Evolutionary conservation across 768 basidiomycete genomes (phyloP), one percentile per base, ranked within the genome.

Genomic region (Tricholoma flavovirens): DNA sequence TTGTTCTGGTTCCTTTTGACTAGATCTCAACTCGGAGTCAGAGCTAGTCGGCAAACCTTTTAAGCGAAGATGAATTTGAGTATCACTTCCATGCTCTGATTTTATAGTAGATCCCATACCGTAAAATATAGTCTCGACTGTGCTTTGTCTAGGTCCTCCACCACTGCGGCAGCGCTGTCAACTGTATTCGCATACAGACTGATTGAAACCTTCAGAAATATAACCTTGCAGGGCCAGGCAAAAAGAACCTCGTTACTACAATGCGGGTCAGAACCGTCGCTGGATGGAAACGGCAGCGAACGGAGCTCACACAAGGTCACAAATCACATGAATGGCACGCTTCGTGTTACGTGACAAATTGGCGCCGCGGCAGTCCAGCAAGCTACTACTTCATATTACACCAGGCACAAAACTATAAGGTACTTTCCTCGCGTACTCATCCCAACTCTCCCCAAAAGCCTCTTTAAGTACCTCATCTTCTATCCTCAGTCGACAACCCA

Each of bases 401-500:
- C 55, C 51, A 7, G 59, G 59, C 17, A 60, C 19, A 22, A 60
- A 54, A 15, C 21, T 45, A 40, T 56, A 43, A 8, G 59, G 59
- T 22, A 57, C 56, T 36, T 19, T 49, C 26, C 26, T 56, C 15
- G 59, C 56, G 33, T 57, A 60, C 15, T 56, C 43, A 22, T 51
- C 56, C 59, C 59, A 60, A 9, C 51, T 48, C 17, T 48, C 49
- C 4, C 56, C 56, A 21, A 60, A 60, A 15, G 51, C 36, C 26
- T 33, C 24, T 3, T 53, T 43, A 4, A 60, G 53, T 17, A 51
- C 50, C 38, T 54, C 48, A 29, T 60, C 59, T 32, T 60, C 74
- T n/a, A 67, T 69, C 22, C 59, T 59, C 26, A 71, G 49, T 55
- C 74, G 60, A 21, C 66, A 58, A 30, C 59, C 58, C 64, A 70